Percentiles rank a stretch among this genome's conserved stretches.
Evolutionary conservation across 805 yeast genomes (phyloP).

Genomic region (Priceomyces medius): DNA sequence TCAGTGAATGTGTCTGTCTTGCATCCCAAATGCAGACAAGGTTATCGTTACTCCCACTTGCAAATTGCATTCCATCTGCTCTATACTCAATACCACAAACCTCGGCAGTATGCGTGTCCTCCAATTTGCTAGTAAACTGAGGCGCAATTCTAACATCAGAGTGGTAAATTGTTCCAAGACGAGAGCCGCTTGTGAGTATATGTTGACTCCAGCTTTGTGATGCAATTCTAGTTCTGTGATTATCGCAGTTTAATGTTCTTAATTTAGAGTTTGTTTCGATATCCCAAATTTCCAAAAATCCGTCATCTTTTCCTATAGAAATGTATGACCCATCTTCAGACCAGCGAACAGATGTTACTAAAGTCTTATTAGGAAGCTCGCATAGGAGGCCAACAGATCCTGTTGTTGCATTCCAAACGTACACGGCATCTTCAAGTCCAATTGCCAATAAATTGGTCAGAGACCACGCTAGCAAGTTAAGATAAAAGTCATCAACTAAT

Average conservation of each 20-base stretch:
- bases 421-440: conserved; percentile 79
- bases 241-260: conserved; percentile 73
- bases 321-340: conserved; percentile 86
- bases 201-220: conserved; percentile 85
- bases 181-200: conserved; percentile 79
- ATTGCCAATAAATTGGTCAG: conserved; percentile 77
- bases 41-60: conserved; percentile 94
- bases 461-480: conserved; percentile 88
- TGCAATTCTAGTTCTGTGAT: conserved; percentile 67
- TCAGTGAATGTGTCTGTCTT: conserved; percentile 34
- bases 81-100: conserved; percentile 91
- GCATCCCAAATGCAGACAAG: conserved; percentile 92
- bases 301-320: conserved; percentile 81
- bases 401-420: conserved; percentile 87
- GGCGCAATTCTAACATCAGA: conserved; percentile 86
- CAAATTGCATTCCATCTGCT: conserved; percentile 78
- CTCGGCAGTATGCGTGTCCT: conserved; percentile 69
- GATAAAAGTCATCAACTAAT: conserved; percentile 85
- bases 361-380: conserved; percentile 47
- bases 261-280: conserved; percentile 70
- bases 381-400: conserved; percentile 73
- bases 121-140: conserved; percentile 63
- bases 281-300: conserved; percentile 91
- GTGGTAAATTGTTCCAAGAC: conserved; percentile 78
- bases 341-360: conserved; percentile 80